phyloP scores from a whole-genome alignment of 805 yeast genomes.

The Allodekkera sacchari region DNA sequence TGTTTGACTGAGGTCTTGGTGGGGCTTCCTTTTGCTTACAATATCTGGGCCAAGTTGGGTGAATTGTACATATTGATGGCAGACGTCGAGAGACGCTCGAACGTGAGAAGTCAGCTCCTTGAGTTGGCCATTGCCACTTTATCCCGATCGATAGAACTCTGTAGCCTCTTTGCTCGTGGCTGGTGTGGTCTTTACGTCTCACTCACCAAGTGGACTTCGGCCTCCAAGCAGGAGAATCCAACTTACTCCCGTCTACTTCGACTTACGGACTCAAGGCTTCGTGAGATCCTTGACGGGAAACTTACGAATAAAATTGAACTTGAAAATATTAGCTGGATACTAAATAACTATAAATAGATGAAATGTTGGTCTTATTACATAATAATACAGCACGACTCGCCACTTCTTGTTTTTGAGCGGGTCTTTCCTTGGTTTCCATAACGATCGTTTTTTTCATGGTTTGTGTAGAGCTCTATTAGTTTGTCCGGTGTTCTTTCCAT shows the following conservation, averaged over 20 bases:
- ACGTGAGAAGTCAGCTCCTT: no score
- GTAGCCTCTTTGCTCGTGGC: constrained; percentile 57
- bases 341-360: constrained; percentile 4
- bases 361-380: constrained; percentile 10
- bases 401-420: constrained; percentile 1
- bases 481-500: constrained; percentile 38
- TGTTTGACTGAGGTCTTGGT: constrained; percentile 65
- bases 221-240: constrained; percentile 5
- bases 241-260: constrained; percentile 19
- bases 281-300: constrained; percentile 24
- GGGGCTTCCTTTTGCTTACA: constrained; percentile 61
- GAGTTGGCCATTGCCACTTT: no score
- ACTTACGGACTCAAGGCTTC: constrained; percentile 30
- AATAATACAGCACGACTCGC: constrained; percentile 22
- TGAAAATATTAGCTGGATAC: constrained; percentile 28
- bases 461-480: constrained; percentile 19
- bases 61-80: constrained; percentile 28
- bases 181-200: constrained; percentile 29
- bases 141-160: constrained; percentile 61
- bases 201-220: constrained; percentile 3
- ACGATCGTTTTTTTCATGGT: neutral
- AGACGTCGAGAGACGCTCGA: no score
- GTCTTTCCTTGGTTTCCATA: neutral
- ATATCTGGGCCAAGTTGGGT: constrained; percentile 57
- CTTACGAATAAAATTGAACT: constrained; percentile 24